Base-by-base conservation (phyloP, 1,284 basidiomycete species). In the Irpex sp. region DNA sequence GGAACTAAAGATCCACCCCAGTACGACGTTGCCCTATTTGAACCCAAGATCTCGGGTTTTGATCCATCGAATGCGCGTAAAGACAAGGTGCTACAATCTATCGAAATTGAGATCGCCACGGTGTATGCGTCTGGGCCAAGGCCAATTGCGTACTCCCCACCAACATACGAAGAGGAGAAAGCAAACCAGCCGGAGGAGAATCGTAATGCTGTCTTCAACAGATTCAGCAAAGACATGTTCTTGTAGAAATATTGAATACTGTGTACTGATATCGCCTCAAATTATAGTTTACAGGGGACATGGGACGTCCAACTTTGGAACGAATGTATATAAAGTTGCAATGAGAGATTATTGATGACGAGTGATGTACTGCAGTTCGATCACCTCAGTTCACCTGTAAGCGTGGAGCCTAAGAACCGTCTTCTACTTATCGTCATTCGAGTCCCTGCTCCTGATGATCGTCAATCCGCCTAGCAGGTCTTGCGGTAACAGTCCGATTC, bases 131-230 rank as follows among this genome's bases (percentile, higher is more conserved):
- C 51, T 7, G 53, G 61, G 26, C 55, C 61, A 31, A 35, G 56
- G 7, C 61, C 61, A 8, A 50, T 61, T 17, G 13, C 61, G 4
- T 61, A 61, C 26, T 61, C 46, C 11, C 61, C 61, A n/a, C 61
- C 61, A 5, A 54, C 33, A 11, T 58, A 61, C 33, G 55, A 55
- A 7, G 53, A 55, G 26, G 53, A 55, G 19, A 51, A 17, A 15
- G 49, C n/a, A 26, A 51, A 26, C 21, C 49, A 51, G 49, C 21
- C 49, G 49, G 17, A 17, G 8, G 49, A 26, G 49, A 51, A 15
- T 17, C 17, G 49, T 19, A 46, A 46, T n/a, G 19, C 49, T 13
- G 15, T 13, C 49, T 51, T 51, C 49, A 51, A 51, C 21, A 9
- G 9, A 17, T 51, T 51, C 17, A 51, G 21, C 49, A 46, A 46